These are phyloP conservation scores for Alternaria atra DNA, from an alignment of 2,329 filamentous ascomycete genomes.

Conservation along the genomic window DNA sequence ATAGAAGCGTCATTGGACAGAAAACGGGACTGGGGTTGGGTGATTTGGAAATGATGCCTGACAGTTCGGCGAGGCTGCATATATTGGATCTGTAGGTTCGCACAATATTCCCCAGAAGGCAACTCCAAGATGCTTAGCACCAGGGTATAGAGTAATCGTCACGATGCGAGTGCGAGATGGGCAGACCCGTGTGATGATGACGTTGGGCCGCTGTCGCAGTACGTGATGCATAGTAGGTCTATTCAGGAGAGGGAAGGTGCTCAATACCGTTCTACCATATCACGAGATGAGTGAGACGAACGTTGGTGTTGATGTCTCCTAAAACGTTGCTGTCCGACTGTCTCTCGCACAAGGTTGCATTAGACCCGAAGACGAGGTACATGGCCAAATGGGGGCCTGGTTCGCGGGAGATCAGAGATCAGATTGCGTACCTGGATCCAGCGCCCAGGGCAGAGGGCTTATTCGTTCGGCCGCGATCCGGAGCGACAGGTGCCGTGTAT, in stretches of 20 bases:
- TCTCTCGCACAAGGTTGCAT: slow-evolving; percentile 3
- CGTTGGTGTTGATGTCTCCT: slow-evolving; percentile 11
- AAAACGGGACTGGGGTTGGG: background rate
- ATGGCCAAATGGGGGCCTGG: slow-evolving; percentile 4
- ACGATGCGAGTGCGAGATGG: background rate
- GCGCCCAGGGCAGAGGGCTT: slow-evolving; percentile 3
- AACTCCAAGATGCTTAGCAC: slow-evolving; percentile 3
- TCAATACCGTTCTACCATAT: background rate
- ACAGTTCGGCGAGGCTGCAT: slow-evolving; percentile 12
- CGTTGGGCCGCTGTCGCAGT: background rate
- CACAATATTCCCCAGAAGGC: slow-evolving; percentile 9
- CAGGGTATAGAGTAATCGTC: background rate
- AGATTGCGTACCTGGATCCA: slow-evolving; percentile 11
- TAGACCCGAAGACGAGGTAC: slow-evolving; percentile 4
- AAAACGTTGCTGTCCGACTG: slow-evolving; percentile 9
- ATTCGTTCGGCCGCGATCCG: slow-evolving; percentile 13
- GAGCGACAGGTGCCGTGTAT: slow-evolving; percentile 9
- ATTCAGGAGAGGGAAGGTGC: background rate
- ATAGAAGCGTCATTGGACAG: background rate
- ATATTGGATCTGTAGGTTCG: slow-evolving; percentile 4
- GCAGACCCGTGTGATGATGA: background rate
- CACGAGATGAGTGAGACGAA: slow-evolving; percentile 8
- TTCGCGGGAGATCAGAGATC: slow-evolving; percentile 2
- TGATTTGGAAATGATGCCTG: slow-evolving; percentile 16
- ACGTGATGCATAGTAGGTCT: background rate